Base-by-base conservation (phyloP, 805 yeast genomes). In the Barnettozyma wickerhamii region DNA sequence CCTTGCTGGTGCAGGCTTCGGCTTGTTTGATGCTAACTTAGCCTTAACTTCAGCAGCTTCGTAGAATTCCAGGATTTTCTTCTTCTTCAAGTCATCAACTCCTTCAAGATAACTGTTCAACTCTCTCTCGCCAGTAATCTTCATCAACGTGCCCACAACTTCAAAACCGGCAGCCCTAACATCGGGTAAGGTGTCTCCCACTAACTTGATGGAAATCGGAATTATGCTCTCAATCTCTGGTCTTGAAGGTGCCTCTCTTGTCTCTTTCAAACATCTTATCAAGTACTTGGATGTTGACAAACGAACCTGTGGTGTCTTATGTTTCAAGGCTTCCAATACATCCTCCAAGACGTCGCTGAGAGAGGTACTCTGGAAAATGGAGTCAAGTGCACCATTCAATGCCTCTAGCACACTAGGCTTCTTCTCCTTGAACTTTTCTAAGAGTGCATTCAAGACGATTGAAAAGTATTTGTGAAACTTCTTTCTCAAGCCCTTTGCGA, bases 351-450 rank as follows among this genome's bases (percentile, higher is more conserved):
- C 63, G 28, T 77, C 84, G 29, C 68, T 53, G 18, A 76, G 65
- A 0, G 77, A 70, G 10, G 81, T 66, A 45, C 65, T 64, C 26
- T 53, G 54, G 49, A 80, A 84, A 4, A 84, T 69, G 0, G 84
- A 74, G 58, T 81, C 84, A 38, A 90, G 65, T 0, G 91, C 81
- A 19, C 59, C 63, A 15, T 70, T 67, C n/a, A 91, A 66, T 0
- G 93, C 83, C 19, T 81, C 89, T 2, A 84, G 66, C 0, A 88
- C 93, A 4, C 81, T 66, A 19, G 75, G 81, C 55, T 91, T 91
- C 66, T 85, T 89, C 59, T 93, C 99, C 56, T 88, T 90, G 12
- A 86, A 76, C 51, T 97, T 73, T 49, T 88, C 96, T 32, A 93
- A 62, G 42, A 85, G 60, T 0, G 93, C 81, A 3, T 64, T 61